Percentiles rank a stretch among this genome's conserved stretches.
Evolutionary conservation across 495 filamentous ascomycete genomes (phyloP).

Genomic region (Neurospora sp.): DNA sequence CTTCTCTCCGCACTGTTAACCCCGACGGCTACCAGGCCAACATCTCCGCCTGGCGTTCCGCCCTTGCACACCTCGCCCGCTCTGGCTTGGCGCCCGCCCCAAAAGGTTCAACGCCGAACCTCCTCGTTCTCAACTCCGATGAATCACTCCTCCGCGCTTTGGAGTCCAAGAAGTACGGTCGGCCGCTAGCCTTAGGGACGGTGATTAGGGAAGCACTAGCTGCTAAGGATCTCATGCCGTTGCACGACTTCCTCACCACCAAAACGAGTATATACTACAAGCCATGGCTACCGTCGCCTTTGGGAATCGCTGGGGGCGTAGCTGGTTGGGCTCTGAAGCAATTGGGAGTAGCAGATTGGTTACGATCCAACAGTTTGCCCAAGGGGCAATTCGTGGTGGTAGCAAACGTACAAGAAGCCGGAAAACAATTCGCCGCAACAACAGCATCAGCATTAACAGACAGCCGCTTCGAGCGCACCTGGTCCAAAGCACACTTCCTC

Average conservation of each 20-base stretch:
- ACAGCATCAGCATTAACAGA: conserved; percentile 34
- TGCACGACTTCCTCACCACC: conserved; percentile 49
- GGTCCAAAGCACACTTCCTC: conserved; percentile 53
- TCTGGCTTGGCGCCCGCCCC: conserved; percentile 48
- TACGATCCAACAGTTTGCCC: conserved; percentile 35
- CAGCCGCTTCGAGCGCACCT: conserved; percentile 52
- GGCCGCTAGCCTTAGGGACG: conserved; percentile 69
- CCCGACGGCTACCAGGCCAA: conserved; percentile 88
- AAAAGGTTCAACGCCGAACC: conserved; percentile 35
- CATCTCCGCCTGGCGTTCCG: conserved; percentile 70
- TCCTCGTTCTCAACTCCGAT: conserved; percentile 56
- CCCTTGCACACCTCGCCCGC: conserved; percentile 54
- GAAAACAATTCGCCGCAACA: conserved; percentile 36
- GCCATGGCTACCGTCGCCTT: conserved; percentile 22
- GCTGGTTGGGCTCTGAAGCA: conserved; percentile 69
- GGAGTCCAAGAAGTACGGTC: conserved; percentile 68
- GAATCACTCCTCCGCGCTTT: conserved; percentile 60
- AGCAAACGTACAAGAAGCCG: conserved; percentile 45
- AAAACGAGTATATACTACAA: conserved; percentile 55
- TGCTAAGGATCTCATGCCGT: conserved; percentile 56
- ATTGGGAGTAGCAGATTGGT: conserved; percentile 47
- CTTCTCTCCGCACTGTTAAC: conserved; percentile 65
- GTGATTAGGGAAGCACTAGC: conserved; percentile 70
- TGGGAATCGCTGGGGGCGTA: conserved; percentile 36
- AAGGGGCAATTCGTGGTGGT: conserved; percentile 48